phyloP scores from a whole-genome alignment of 441 rosid genomes.

The Metrosideros polymorpha region DNA sequence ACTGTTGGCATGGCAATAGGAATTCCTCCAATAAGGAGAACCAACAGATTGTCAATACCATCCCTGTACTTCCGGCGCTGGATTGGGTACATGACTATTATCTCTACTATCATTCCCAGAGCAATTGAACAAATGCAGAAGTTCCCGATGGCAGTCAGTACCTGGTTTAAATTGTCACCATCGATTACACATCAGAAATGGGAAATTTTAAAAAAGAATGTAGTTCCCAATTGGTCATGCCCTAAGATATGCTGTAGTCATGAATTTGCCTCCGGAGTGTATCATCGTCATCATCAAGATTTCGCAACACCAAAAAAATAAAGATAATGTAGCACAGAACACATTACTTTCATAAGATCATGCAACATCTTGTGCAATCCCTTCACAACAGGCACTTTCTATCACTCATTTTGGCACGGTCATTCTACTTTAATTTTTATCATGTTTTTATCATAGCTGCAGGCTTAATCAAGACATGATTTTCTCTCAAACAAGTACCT shows the following conservation, averaged over 20 bases:
- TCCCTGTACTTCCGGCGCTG: slow-evolving; percentile 49
- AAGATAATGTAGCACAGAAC: not conserved
- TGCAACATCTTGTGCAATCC: not conserved
- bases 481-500: slow-evolving; percentile 11
- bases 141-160: slow-evolving; percentile 63
- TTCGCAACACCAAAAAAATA: not conserved
- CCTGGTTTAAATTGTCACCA: slow-evolving; percentile 15
- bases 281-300: not conserved
- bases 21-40: slow-evolving; percentile 62
- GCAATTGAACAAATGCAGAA: slow-evolving; percentile 66
- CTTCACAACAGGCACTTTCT: not conserved
- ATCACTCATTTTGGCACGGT: not conserved
- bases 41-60: slow-evolving; percentile 59
- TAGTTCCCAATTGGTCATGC: not conserved
- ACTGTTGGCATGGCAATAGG: slow-evolving; percentile 82
- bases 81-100: slow-evolving; percentile 60
- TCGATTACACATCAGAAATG: not conserved
- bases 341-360: not conserved
- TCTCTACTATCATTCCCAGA: slow-evolving; percentile 47
- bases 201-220: not conserved
- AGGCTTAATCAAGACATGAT: not conserved
- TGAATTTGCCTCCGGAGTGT: not conserved
- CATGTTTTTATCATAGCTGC: not conserved
- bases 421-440: not conserved
- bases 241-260: not conserved